These are phyloP conservation scores for Logfia minima DNA, from an alignment of 129 eudicot species.

Conservation along the genomic window DNA sequence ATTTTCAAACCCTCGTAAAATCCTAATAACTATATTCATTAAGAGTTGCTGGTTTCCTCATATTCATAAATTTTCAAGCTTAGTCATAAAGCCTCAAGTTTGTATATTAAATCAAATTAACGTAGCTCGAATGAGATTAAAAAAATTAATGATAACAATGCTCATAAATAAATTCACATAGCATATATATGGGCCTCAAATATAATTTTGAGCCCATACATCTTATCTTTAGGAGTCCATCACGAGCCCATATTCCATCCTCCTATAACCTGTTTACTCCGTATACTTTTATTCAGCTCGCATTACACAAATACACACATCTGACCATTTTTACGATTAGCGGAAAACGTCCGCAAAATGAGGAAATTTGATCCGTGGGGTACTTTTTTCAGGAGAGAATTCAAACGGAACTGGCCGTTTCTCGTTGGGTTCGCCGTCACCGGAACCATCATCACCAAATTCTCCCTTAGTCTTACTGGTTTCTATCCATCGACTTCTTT, in stretches of 20 bases:
- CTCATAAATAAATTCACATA: too few relatives aligned
- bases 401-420: conserved; percentile 44
- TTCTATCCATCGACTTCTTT: not conserved
- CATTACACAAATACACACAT: not conserved
- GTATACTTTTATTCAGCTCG: not conserved
- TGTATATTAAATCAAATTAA: too few relatives aligned
- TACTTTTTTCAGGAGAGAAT: conserved; percentile 41
- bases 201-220: too few relatives aligned
- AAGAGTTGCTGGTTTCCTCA: too few relatives aligned
- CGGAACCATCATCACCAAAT: conserved; percentile 63
- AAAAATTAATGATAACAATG: too few relatives aligned
- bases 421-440: conserved; percentile 69
- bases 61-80: too few relatives aligned
- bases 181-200: too few relatives aligned
- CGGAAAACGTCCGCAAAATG: conserved; percentile 16
- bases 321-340: not conserved
- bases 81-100: too few relatives aligned
- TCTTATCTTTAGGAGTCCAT: not conserved
- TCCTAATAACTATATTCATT: too few relatives aligned
- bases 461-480: conserved; percentile 71
- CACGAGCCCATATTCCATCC: not conserved
- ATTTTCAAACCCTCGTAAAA: too few relatives aligned
- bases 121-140: too few relatives aligned
- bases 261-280: not conserved
- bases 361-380: conserved; percentile 49